Conservation (phyloP, 2,329 filamentous ascomycete genomes). For the Sphaceloma murrayae region DNA sequence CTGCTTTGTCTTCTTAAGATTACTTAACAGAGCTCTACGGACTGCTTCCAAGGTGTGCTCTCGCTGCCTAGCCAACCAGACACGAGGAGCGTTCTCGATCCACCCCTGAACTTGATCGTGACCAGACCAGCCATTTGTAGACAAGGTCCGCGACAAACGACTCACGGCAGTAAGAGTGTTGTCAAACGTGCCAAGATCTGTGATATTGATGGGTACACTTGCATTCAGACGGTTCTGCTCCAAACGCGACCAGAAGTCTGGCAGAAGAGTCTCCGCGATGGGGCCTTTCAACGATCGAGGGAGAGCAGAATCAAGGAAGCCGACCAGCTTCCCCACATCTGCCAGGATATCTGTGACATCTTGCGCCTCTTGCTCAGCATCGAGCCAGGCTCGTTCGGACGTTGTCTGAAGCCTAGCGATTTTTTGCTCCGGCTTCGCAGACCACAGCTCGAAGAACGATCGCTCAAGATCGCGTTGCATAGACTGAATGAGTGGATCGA, state of each 20-base stretch:
- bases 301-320: constrained; percentile 43
- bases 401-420: background rate
- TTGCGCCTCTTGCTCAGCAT: background rate
- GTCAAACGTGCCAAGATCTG: constrained; percentile 60
- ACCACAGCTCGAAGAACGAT: constrained; percentile 11
- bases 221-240: constrained; percentile 66
- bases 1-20: constrained; percentile 55
- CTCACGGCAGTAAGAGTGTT: constrained; percentile 57
- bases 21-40: constrained; percentile 56
- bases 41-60: constrained; percentile 70
- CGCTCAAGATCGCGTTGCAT: background rate
- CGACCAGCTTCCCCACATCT: constrained; percentile 37
- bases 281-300: constrained; percentile 41
- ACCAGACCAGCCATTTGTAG: background rate
- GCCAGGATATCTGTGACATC: constrained; percentile 31
- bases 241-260: constrained; percentile 56
- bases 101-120: constrained; percentile 57
- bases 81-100: constrained; percentile 67
- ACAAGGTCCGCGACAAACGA: constrained; percentile 32
- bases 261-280: constrained; percentile 62
- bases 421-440: background rate
- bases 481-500: background rate
- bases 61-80: constrained; percentile 78
- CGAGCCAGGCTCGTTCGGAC: background rate
- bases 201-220: constrained; percentile 64